Evolutionary conservation across 495 filamentous ascomycete genomes (phyloP).

Genomic region (Talaromyces thailandensis): DNA sequence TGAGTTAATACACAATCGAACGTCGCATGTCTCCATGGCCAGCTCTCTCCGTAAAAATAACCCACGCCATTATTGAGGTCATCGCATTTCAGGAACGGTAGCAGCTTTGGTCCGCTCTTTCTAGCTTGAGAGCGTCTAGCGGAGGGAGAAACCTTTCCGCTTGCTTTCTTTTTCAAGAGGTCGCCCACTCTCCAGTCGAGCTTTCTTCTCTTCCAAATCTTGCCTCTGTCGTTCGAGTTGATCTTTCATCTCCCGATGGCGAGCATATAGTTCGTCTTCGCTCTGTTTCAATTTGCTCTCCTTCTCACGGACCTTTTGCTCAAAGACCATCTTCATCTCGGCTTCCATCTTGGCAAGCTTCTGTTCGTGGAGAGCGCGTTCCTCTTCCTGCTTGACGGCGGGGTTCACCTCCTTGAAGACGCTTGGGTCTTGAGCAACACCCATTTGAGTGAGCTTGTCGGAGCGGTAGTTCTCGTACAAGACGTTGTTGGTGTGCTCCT

Average conservation of each 20-base stretch:
- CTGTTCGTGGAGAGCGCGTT: constrained; percentile 95
- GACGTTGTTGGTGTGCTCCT: constrained; percentile 98
- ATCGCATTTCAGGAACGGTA: constrained; percentile 3
- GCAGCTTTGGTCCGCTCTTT: constrained; percentile 11
- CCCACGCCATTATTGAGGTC: constrained; percentile 12
- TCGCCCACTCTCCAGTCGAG: constrained; percentile 81
- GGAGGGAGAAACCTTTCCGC: constrained; percentile 97
- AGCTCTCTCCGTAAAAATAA: constrained; percentile 4
- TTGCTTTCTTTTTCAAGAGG: constrained; percentile 91
- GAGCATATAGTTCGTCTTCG: constrained; percentile 96
- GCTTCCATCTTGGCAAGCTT: constrained; percentile 99
- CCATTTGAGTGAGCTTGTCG: constrained; percentile 96
- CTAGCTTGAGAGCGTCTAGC: constrained; percentile 40
- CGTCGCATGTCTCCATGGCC: constrained; percentile 1
- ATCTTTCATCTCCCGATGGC: constrained; percentile 99
- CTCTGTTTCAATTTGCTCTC: constrained; percentile 98
- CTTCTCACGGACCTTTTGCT: constrained; percentile 99
- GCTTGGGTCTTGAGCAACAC: constrained; percentile 93
- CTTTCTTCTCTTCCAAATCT: constrained; percentile 97
- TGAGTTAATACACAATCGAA: constrained; percentile 6
- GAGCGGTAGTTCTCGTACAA: constrained; percentile 99
- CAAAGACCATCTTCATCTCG: constrained; percentile 99
- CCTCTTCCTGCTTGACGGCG: constrained; percentile 99
- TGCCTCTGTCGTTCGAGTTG: constrained; percentile 88
- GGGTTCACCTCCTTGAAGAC: constrained; percentile 99